Base-by-base conservation (phyloP, 306 rosid species). In the Cicer arietinum region DNA sequence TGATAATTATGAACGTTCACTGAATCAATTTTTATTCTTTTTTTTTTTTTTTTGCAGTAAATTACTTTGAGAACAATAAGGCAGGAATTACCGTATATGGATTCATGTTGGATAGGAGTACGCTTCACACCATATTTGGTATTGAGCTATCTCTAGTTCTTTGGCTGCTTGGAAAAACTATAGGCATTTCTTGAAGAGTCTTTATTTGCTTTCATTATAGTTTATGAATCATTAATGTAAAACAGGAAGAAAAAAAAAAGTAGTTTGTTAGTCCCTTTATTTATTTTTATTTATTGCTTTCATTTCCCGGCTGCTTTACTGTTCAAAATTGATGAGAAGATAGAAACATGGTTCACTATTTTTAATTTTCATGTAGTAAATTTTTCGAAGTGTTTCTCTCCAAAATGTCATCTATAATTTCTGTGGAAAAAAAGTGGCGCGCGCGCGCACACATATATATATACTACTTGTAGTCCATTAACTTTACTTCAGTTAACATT, bases 111-210 rank as follows among this genome's bases (percentile, higher is more conserved):
- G 98, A 94, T 48, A 84, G 96, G 79, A 85, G 86, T 60, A 91
- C 96, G 0, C 83, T 94, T 0, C 89, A 94, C 81, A 91, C 90
- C 43, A 89, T 94, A 54, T 91, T 94, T 51, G 93, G 97, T 45
- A 75, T 94, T 30, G 86, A 94, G 79, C 13, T 94, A 6, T 89
- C 97, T 2, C 80, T 94, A 58, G 89, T 89, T 51, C 96, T 94
- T 9, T 94, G 98, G 98, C 67, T 94, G 65, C 90, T 94, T 48
- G 96, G 97, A 6, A 94, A 94, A 77, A 94, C 98, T 14, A 68
- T 94, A 35, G 89, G 90, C 44, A 66, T 82, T 82, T 84, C 83
- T 80, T 84, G 64, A 85, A 60, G n/a, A 60, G 12, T 61, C 7
- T 64, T 2, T 14, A 65, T 59, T 67, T 71, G 5, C 16, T 66